Base-by-base conservation (phyloP, 371 early-diverging fungal genomes). In the Mortierella sp. region DNA sequence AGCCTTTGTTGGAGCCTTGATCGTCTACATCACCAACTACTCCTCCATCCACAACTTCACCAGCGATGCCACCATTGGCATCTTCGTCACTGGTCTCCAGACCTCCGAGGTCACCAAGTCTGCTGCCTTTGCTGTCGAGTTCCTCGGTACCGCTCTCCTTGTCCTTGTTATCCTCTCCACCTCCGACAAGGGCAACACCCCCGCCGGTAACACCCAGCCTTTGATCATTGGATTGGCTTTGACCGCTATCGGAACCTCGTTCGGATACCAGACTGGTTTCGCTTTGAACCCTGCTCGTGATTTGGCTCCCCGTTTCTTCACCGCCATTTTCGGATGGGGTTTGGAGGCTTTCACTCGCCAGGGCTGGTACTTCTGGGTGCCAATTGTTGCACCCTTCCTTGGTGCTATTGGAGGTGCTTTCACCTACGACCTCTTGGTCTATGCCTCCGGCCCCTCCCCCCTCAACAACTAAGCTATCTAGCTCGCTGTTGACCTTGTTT, bases 251-350 rank as follows among this genome's bases (percentile, higher is more conserved):
- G 93, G 92, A 73, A 88, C 93, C 80, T 89, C 94, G 57, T 88
- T 94, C 70, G 94, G 94, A 26, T 94, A 93, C 90, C 91, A 92
- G 70, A 95, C 96, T 42, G 96, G 96, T 11, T 95, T 94, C 70
- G 95, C 95, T 26, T 88, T 97, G 71, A 97, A 97, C 88, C 97
- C 96, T 63, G 97, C 97, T 24, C 94, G 97, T 82, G 97, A 97
- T 90, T 85, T 97, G 81, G 97, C 96, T 24, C 97, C 97, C 16
- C 94, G 97, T 70, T 80, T 96, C 28, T 95, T 97, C 84, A 94
- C 96, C 54, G 89, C 93, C 45, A 74, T 95, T 65, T 95, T 94
- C 24, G 96, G 96, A 26, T 97, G 95, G 92, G 96, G 97, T 45
- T 58, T 82, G 28, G 91, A 90, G 31, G 94, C 94, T 31, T 96